Base-by-base conservation (phyloP, 2,329 filamentous ascomycete species). In the Fusarium sp. region DNA sequence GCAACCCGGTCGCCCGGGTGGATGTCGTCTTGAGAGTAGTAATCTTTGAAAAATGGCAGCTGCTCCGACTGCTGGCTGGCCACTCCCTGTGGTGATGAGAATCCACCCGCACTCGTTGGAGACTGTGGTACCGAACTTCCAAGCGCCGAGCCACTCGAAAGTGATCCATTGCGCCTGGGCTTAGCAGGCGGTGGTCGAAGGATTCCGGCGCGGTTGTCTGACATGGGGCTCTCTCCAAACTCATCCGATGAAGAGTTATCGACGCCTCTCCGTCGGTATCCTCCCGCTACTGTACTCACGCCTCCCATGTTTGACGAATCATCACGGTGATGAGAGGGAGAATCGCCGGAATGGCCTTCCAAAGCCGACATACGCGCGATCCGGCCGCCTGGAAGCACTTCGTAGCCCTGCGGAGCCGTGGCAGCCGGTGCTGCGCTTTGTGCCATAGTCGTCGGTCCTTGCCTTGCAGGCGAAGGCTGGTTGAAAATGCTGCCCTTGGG, bases 21-120 rank as follows among this genome's bases (percentile, higher is more conserved):
- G 62, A 99, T 97, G 75, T 98, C 95, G 75, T 98, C 96, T 74
- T 95, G 92, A 3, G 95, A 98, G 78, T 99, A 99, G 81, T 99
- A 99, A 80, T 99, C 96, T 78, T 97, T 97, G 89, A 99, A 99
- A 78, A 94, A 97, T 5, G 93, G 91, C 57, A 99, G 84, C 79
- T 98, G 96, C 81, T 99, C 96, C 1, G 95, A 98, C 78, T 98
- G 94, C 64, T 95, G 94, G 75, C 94, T 97, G 27, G 91, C 89
- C 66, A 95, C 82, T 28, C 92, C 94, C 75, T 92, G 92, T 0
- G 94, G 94, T 4, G 95, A 98, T 4, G 95, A 97, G 80, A 93
- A 91, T 55, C 91, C 91, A 47, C 87, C 90, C 28, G 86, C 91
- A 78, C 88, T 94, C 62, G 85, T 87, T 7, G 94, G 94, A 10